Percentiles rank a stretch among this genome's conserved stretches.
phyloP scores from a whole-genome alignment of 371 early-diverging fungal genomes.

The Syncephalastrum monosporum region DNA sequence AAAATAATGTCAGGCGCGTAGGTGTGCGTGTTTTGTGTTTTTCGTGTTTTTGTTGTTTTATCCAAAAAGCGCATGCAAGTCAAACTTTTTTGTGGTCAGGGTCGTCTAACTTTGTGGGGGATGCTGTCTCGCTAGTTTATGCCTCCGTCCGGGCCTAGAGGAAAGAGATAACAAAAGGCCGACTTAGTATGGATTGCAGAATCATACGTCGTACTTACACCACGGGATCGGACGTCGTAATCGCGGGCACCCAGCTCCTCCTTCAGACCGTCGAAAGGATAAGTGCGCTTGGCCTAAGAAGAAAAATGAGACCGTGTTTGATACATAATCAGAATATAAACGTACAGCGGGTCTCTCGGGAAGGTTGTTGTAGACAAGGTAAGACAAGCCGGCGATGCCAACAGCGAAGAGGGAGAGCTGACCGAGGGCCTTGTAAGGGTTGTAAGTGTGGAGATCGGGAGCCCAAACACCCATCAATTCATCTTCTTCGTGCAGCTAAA shows the following conservation, averaged over 20 bases:
- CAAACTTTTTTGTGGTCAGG: too few relatives aligned
- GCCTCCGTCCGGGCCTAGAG: too few relatives aligned
- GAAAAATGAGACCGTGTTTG: not conserved
- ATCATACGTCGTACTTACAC: constrained; percentile 28
- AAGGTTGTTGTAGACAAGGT: constrained; percentile 45
- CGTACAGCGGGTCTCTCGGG: constrained; percentile 51
- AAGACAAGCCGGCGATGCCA: constrained; percentile 41
- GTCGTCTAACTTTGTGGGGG: too few relatives aligned
- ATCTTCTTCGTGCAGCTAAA: constrained; percentile 64
- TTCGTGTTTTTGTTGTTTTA: too few relatives aligned
- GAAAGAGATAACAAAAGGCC: too few relatives aligned
- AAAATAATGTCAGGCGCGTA: too few relatives aligned
- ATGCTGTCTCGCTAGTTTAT: too few relatives aligned
- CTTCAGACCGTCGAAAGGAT: constrained; percentile 50
- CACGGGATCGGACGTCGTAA: constrained; percentile 41
- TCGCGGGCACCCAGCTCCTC: constrained; percentile 49
- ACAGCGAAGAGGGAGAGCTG: constrained; percentile 43
- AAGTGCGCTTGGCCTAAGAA: constrained; percentile 40
- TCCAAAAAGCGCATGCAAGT: too few relatives aligned
- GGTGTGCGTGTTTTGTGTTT: too few relatives aligned
- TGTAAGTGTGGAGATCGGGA: constrained; percentile 61
- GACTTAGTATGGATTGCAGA: too few relatives aligned
- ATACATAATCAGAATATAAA: not conserved
- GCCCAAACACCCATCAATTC: constrained; percentile 64
- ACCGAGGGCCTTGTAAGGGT: constrained; percentile 52